Evolutionary conservation across 345 rosid genomes (phyloP).

Genomic region (Citrus glauca): DNA sequence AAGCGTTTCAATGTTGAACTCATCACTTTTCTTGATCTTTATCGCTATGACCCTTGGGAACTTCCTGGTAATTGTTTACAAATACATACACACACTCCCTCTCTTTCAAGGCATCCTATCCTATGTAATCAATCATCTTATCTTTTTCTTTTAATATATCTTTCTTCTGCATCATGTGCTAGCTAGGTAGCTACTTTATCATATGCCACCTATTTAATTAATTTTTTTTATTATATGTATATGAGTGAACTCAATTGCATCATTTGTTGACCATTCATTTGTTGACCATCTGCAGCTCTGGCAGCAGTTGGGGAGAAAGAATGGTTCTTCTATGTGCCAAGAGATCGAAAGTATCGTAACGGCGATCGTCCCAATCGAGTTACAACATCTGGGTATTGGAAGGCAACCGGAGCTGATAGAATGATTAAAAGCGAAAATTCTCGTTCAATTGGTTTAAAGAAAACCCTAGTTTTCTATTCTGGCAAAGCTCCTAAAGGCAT

Average conservation of each 20-base stretch:
- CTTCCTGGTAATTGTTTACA: slow-evolving; percentile 74
- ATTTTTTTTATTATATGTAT: no score
- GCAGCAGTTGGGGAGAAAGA: slow-evolving; percentile 99
- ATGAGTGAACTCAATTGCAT: background rate
- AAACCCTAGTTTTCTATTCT: slow-evolving; percentile 99
- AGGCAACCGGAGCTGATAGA: slow-evolving; percentile 98
- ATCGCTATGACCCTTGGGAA: slow-evolving; percentile 99
- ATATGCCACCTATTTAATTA: no score
- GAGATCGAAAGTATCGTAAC: slow-evolving; percentile 91
- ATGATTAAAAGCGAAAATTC: slow-evolving; percentile 79
- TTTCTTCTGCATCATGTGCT: background rate
- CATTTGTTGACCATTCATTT: background rate
- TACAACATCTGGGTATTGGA: slow-evolving; percentile 97
- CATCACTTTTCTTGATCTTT: slow-evolving; percentile 97
- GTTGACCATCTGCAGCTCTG: slow-evolving; percentile 43
- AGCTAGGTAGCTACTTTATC: background rate
- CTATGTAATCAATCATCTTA: background rate
- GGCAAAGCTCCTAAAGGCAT: slow-evolving; percentile 99
- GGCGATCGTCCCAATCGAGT: slow-evolving; percentile 98
- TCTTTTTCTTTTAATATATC: background rate
- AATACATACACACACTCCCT: background rate
- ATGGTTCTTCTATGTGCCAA: slow-evolving; percentile 97
- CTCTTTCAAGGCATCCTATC: slow-evolving; percentile 5
- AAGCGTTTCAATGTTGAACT: slow-evolving; percentile 96
- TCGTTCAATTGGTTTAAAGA: slow-evolving; percentile 85